Evolutionary conservation across 2,329 filamentous ascomycete genomes (phyloP).

Genomic region (Lachnellula occidentalis): DNA sequence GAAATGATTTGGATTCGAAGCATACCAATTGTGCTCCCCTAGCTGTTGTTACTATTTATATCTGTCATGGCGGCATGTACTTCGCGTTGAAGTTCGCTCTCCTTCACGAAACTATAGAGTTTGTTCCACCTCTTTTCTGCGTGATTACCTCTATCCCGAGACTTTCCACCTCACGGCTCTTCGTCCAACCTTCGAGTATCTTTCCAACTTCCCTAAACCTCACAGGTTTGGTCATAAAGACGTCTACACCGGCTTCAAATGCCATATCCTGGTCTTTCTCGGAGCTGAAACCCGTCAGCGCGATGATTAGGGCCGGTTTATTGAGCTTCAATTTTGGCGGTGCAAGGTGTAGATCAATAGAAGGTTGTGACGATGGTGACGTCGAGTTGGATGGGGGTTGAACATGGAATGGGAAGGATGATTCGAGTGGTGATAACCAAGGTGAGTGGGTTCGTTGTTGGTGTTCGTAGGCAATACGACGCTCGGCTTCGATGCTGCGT

Average conservation of each 20-base stretch:
- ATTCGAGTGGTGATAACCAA: background rate
- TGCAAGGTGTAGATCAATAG: background rate
- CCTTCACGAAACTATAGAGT: too few species aligned
- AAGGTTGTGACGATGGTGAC: background rate
- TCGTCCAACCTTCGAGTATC: constrained; percentile 19
- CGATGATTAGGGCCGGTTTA: constrained; percentile 40
- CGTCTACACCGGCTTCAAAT: constrained; percentile 45
- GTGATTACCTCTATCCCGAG: too few species aligned
- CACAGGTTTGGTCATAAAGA: constrained; percentile 50
- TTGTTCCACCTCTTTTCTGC: too few species aligned
- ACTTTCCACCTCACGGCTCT: background rate
- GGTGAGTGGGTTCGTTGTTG: constrained; percentile 13
- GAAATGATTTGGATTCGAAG: too few species aligned
- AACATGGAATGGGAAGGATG: constrained; percentile 5
- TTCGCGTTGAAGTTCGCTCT: too few species aligned
- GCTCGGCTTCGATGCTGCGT: constrained; percentile 38
- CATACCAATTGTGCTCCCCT: too few species aligned
- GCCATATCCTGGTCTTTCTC: constrained; percentile 43
- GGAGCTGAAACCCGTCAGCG: constrained; percentile 46
- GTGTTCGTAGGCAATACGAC: constrained; percentile 16
- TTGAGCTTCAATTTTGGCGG: constrained; percentile 31
- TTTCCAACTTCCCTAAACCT: constrained; percentile 19
- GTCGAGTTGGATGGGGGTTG: background rate
- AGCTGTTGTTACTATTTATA: too few species aligned
- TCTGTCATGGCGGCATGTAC: too few species aligned